phyloP scores from a whole-genome alignment of 371 early-diverging fungal genomes.

The Mortierella sp. region DNA sequence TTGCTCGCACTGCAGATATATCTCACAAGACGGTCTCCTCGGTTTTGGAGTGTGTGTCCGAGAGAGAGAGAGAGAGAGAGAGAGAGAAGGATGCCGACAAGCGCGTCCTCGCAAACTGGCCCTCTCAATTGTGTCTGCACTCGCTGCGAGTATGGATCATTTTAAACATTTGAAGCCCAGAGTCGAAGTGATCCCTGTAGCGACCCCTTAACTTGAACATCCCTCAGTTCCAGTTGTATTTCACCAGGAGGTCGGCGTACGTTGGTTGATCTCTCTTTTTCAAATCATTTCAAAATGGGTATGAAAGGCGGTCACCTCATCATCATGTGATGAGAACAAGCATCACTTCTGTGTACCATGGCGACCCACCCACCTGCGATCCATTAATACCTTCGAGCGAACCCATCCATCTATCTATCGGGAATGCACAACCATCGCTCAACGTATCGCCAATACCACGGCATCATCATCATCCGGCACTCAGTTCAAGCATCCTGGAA shows the following conservation, averaged over 20 bases:
- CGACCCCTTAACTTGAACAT: neutral
- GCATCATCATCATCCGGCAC: neutral
- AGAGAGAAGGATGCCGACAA: no score
- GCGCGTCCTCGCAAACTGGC: neutral
- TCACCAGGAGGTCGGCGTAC: neutral
- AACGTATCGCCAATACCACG: neutral
- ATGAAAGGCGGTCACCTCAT: conserved; percentile 2
- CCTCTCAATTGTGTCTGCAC: neutral
- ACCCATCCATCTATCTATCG: conserved; percentile 5
- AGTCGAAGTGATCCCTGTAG: no score
- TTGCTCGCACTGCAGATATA: no score
- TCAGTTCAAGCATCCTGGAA: neutral
- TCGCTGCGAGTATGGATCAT: no score
- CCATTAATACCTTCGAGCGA: neutral
- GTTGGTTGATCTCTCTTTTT: conserved; percentile 11
- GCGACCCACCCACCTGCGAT: neutral
- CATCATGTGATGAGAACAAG: neutral
- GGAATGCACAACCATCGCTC: neutral
- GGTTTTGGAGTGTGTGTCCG: no score
- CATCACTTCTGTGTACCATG: neutral
- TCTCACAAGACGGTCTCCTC: no score
- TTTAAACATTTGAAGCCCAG: no score
- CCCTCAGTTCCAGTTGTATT: neutral
- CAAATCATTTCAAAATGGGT: conserved; percentile 17
- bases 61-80: no score